These are phyloP conservation scores for Cordyceps pruinosa DNA, from an alignment of 2,329 filamentous ascomycete species.

Conservation along the genomic window DNA sequence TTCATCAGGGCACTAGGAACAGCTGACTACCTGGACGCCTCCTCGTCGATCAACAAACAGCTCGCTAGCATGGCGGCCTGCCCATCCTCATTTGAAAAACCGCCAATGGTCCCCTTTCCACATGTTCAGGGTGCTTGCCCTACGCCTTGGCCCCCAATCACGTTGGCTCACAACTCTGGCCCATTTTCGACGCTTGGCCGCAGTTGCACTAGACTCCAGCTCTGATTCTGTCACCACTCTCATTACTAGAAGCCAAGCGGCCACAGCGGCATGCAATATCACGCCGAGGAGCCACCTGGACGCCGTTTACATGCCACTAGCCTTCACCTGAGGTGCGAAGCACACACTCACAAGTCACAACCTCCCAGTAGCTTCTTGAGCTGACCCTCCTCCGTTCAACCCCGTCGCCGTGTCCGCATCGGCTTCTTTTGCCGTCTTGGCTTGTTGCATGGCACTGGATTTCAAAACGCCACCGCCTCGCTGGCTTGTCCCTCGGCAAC, in stretches of 20 bases:
- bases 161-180: not conserved
- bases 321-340: not conserved
- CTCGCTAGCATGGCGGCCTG: not conserved
- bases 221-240: not conserved
- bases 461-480: slow-evolving; percentile 8
- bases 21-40: not conserved
- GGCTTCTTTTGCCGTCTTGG: slow-evolving; percentile 11
- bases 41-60: not conserved
- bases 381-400: not conserved
- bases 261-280: not conserved
- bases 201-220: not conserved
- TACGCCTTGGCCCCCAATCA: not conserved
- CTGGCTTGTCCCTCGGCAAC: slow-evolving; percentile 11
- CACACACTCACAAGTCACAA: not conserved
- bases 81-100: not conserved
- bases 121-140: not conserved
- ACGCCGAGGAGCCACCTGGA: not conserved
- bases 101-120: not conserved
- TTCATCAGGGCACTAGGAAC: not conserved
- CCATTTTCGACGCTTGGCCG: not conserved
- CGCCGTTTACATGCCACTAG: not conserved
- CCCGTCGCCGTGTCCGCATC: slow-evolving; percentile 2
- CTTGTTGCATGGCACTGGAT: not conserved
- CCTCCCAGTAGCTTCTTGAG: not conserved
- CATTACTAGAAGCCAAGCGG: not conserved